A percentile compares a stretch with the other conserved stretches of the same genome.
Evolutionary conservation across 2,329 filamentous ascomycete genomes (phyloP).

Genomic region (Pseudogymnoascus pannorum): DNA sequence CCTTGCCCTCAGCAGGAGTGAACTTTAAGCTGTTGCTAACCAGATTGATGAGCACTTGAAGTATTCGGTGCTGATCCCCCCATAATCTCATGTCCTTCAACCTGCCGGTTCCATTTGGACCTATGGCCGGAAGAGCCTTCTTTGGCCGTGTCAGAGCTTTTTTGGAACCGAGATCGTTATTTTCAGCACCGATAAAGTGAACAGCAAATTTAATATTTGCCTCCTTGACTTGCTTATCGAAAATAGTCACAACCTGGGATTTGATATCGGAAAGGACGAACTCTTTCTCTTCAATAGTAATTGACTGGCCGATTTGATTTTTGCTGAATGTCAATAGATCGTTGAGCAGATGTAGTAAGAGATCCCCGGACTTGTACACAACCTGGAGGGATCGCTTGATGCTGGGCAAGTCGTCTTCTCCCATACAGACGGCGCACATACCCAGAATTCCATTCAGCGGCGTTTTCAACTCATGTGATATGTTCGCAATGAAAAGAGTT

Average conservation of each 20-base stretch:
- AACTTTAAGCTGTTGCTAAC: slow-evolving; percentile 92
- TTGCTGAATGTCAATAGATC: slow-evolving; percentile 90
- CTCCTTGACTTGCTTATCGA: slow-evolving; percentile 82
- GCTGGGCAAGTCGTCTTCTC: slow-evolving; percentile 69
- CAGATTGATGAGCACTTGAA: slow-evolving; percentile 90
- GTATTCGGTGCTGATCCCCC: slow-evolving; percentile 86
- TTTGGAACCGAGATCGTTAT: slow-evolving; percentile 14
- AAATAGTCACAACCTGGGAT: slow-evolving; percentile 76
- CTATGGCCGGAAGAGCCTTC: slow-evolving; percentile 47
- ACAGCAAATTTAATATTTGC: slow-evolving; percentile 67
- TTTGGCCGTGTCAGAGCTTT: slow-evolving; percentile 15
- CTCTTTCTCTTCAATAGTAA: slow-evolving; percentile 75
- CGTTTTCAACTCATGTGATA: slow-evolving; percentile 80
- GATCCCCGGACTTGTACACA: slow-evolving; percentile 80
- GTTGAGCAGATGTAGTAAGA: slow-evolving; percentile 77
- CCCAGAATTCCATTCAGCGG: slow-evolving; percentile 93
- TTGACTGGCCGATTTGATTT: slow-evolving; percentile 82
- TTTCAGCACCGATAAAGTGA: slow-evolving; percentile 53
- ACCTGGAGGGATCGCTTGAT: slow-evolving; percentile 80
- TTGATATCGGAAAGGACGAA: slow-evolving; percentile 79
- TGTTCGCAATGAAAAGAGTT: slow-evolving; percentile 95
- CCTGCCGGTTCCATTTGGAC: slow-evolving; percentile 58
- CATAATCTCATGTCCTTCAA: slow-evolving; percentile 78
- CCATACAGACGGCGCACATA: slow-evolving; percentile 90
- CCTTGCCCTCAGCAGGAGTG: slow-evolving; percentile 67